A percentile compares a stretch with the other conserved stretches of the same genome.
Conservation (phyloP, 1,139 yeast species). For the Magnusiomyces ingens region DNA sequence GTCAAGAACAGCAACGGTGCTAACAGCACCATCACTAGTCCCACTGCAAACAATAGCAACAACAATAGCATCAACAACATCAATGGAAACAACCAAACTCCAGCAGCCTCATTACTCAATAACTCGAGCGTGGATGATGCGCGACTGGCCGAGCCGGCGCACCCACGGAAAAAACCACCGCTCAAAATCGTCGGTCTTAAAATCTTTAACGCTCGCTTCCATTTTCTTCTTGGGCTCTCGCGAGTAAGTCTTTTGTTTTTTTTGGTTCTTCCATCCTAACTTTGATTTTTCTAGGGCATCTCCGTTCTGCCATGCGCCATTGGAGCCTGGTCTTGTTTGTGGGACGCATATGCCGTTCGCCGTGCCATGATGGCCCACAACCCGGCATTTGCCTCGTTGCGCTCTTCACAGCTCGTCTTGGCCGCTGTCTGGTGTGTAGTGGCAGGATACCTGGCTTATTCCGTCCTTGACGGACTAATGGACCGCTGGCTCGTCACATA, state of each 20-base stretch:
- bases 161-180: constrained; percentile 17
- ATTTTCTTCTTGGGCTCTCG: constrained; percentile 47
- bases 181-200: constrained; percentile 57
- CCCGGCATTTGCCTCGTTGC: constrained; percentile 16
- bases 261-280: neutral
- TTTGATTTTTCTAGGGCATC: constrained; percentile 42
- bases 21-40: neutral
- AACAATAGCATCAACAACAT: no score
- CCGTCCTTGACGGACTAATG: constrained; percentile 83
- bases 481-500: constrained; percentile 88
- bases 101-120: neutral
- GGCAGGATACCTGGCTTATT: constrained; percentile 74
- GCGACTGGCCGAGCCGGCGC: neutral
- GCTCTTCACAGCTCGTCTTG: constrained; percentile 36
- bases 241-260: constrained; percentile 20
- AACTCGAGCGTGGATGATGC: neutral
- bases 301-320: constrained; percentile 59
- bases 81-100: neutral
- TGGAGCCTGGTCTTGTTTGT: constrained; percentile 40
- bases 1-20: neutral
- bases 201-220: constrained; percentile 68
- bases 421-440: constrained; percentile 54
- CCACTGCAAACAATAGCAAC: neutral
- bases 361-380: neutral
- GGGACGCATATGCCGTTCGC: neutral